Evolutionary conservation across 1,284 basidiomycete genomes (phyloP), one percentile per base, ranked within the genome.

Genomic region (Rhizoctonia solani): DNA sequence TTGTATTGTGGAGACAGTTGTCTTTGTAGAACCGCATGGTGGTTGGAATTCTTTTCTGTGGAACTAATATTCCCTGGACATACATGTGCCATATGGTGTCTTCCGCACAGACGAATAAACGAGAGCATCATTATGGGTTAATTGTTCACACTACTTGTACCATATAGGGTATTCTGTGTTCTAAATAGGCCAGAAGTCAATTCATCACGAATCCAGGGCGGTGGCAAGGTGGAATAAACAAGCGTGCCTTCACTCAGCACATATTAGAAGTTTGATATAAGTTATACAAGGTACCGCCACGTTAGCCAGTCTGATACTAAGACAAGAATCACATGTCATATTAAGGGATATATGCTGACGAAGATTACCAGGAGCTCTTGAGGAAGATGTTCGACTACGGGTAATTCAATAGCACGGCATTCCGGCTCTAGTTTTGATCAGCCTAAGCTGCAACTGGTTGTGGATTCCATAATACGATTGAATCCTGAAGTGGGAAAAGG

Each of bases 211-310:
- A 41, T 27, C 52, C 59, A 65, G 59, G 59, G 59, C 59, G 21
- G 59, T 65, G 59, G 59, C 39, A n/a, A 65, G 59, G 59, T 59
- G 41, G 21, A n/a, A 49, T 30, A 29, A 3, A 1, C 25, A n/a
- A 32, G 37, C 27, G 14, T 27, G 49, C 25, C 25, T 42, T 19
- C 14, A 46, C 42, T 44, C 29, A 16, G 29, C 42, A 59, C 49
- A 13, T 34, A 8, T 39, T 19, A 30, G 50, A 14, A 21, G 11
- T 41, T 41, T 34, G 47, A 63, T n/a, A n/a, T n/a, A n/a, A n/a
- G n/a, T n/a, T 34, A 34, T 34, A 11, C 32, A 34, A 4, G 11
- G 11, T 34, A 11, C 11, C 11, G 32, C 11, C 11, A 37, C 29
- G 39, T 27, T 44, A 16, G n/a, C 16, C n/a, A 16, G 41, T 44